Base-by-base conservation (phyloP, 331 rosid species). In the Quercus phellos region DNA sequence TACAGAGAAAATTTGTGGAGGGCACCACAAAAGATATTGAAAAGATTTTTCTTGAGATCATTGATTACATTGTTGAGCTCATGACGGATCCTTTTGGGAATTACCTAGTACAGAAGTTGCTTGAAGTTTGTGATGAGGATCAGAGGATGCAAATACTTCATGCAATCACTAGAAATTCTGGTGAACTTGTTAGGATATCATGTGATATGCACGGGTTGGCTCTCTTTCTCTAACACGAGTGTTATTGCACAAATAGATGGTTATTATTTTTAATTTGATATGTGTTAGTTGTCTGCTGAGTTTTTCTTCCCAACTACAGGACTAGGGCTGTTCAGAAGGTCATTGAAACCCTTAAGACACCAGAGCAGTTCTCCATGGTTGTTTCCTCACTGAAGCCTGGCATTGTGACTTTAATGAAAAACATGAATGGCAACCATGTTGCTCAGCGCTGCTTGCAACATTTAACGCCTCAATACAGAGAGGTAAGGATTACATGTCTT, bases 301-400 rank as follows among this genome's bases (percentile, higher is more conserved):
- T 55, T 32, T 56, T 74, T 76, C 77, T 60, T 83, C 61, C 63
- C 50, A 74, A 78, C 43, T 10, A 53, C 84, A 89, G 93, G 83
- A 89, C 90, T 71, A 79, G 93, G 51, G 93, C 89, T 64, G 84
- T 89, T 80, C 90, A 89, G 76, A 89, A 83, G 85, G 87, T 89
- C 59, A 87, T 87, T 69, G 93, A 89, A 78, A 89, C 93, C 34
- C 90, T 89, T 21, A 78, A 80, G 79, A 83, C 81, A 22, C 78
- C 67, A 27, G 90, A 85, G 82, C 90, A 89, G 71, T 77, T 84
- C 73, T 78, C 74, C 67, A 51, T 89, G 82, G 75, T 89, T 56
- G 83, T 88, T 76, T 87, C 89, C 19, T 22, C 93, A 16, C 70
- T 89, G 10, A 77, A 76, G 77, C 75, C 79, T 24, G 88, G 84